Base-by-base conservation (phyloP, 31 red algal genomes). In the Odonthalia washingtoniensis region DNA sequence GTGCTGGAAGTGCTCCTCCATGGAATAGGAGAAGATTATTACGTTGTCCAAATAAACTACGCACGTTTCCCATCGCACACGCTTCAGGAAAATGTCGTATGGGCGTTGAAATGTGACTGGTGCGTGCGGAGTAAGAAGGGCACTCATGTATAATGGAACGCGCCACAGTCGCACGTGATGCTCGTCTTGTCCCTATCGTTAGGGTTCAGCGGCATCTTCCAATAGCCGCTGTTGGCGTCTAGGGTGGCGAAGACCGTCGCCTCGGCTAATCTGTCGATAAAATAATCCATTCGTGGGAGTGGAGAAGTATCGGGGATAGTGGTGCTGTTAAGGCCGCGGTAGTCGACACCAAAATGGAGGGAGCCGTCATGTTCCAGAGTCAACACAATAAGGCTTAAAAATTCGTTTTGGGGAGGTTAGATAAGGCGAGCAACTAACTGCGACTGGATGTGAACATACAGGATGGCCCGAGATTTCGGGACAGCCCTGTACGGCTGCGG, bases 81-180 rank as follows among this genome's bases (percentile, higher is more conserved):
- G 45, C 5, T 40, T 78, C 1, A 91, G 42, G 1, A 85, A 84
- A 24, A 91, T 69, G 57, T 91, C 80, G 16, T 77, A 16, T 1
- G 81, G 69, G 2, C 81, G 67, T 46, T 91, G 70, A 73, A 91
- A 91, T 1, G 72, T 85, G 1, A 34, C 80, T 0, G 52, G 80
- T 1, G 80, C 89, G 35, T 91, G 34, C 26, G 72, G 0, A 91
- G 37, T 28, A 79, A 79, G 14, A 91, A 91, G 1, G 89, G 80
- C 68, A 91, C 65, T 0, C 80, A 16, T 32, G 27, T 53, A 57
- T 75, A 91, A 34, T 53, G 38, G 39, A 70, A 85, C 0, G 77
- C 1, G 14, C 73, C 81, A 0, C 24, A 0, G 44, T 74, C 72
- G 41, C 32, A 52, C 2, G n/a, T n/a, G n/a, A n/a, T n/a, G n/a